Evolutionary conservation across 805 yeast genomes (phyloP).

Genomic region (Saturnispora serradocipensis): DNA sequence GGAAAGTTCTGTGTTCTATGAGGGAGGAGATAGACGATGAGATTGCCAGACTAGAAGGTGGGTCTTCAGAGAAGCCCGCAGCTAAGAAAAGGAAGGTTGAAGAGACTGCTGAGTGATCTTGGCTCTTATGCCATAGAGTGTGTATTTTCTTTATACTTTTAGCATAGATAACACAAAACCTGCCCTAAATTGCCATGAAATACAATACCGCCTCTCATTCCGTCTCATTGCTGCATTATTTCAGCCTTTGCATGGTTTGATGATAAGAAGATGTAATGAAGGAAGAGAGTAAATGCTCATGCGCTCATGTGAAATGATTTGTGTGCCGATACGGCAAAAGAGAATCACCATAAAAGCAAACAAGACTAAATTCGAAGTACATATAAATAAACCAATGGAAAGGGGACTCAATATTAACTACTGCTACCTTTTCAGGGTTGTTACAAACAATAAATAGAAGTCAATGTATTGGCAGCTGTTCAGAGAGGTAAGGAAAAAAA

Average conservation of each 20-base stretch:
- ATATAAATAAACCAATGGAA: background rate
- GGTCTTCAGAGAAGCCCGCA: constrained; percentile 6
- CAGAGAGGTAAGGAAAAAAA: background rate
- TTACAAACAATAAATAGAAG: background rate
- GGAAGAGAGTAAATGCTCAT: background rate
- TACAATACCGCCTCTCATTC: no score
- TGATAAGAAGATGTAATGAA: background rate
- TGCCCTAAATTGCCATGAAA: background rate
- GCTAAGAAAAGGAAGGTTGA: constrained; percentile 13
- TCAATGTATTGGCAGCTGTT: background rate
- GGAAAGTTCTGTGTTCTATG: constrained; percentile 26
- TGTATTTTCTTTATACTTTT: background rate
- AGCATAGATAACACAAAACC: background rate
- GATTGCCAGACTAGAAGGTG: constrained; percentile 13
- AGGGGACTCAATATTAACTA: background rate
- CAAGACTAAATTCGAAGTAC: no score
- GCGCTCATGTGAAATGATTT: background rate
- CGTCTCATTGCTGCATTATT: background rate
- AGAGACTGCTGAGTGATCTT: constrained; percentile 5
- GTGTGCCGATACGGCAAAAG: background rate
- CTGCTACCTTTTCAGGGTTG: background rate
- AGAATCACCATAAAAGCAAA: no score
- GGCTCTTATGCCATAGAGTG: background rate
- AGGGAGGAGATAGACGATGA: constrained; percentile 14
- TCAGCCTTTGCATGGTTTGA: background rate